A percentile compares a stretch with the other conserved stretches of the same genome.
phyloP scores from a whole-genome alignment of 1,284 basidiomycete genomes.

The Microbotryum lychnidis-dioicae region DNA sequence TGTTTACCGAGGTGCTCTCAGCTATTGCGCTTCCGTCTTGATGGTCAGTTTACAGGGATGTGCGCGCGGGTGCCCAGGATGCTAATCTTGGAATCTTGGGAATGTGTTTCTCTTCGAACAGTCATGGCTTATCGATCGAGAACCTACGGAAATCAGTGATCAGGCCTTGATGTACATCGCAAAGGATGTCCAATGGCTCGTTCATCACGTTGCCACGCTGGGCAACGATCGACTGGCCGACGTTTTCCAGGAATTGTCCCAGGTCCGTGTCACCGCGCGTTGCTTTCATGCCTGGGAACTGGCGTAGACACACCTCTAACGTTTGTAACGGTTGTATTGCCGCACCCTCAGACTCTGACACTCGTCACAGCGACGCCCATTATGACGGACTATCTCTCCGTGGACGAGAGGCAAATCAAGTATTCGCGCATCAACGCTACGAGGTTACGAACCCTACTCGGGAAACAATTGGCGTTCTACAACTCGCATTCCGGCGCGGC shows the following conservation, averaged over 20 bases:
- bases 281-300: neutral
- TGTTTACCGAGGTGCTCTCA: conserved; percentile 75
- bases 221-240: conserved; percentile 50
- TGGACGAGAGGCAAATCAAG: conserved; percentile 60
- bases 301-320: conserved; percentile 9
- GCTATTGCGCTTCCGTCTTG: conserved; percentile 75
- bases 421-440: conserved; percentile 66
- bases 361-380: conserved; percentile 60
- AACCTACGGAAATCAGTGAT: conserved; percentile 76
- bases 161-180: conserved; percentile 48
- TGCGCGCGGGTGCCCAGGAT: neutral
- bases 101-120: conserved; percentile 37
- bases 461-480: conserved; percentile 53
- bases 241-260: conserved; percentile 72
- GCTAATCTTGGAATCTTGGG: neutral
- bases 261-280: conserved; percentile 49
- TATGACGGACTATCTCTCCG: conserved; percentile 70
- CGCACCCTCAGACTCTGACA: conserved; percentile 55
- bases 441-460: conserved; percentile 63
- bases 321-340: conserved; percentile 6
- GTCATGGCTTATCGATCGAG: conserved; percentile 68
- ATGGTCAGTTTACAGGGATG: conserved; percentile 51
- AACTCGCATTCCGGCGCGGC: conserved; percentile 10
- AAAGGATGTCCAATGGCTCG: conserved; percentile 33
- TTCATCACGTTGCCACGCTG: conserved; percentile 23